Base-by-base conservation (phyloP, 1,284 basidiomycete genomes). In the Melanopsichium pennsylvanicum region DNA sequence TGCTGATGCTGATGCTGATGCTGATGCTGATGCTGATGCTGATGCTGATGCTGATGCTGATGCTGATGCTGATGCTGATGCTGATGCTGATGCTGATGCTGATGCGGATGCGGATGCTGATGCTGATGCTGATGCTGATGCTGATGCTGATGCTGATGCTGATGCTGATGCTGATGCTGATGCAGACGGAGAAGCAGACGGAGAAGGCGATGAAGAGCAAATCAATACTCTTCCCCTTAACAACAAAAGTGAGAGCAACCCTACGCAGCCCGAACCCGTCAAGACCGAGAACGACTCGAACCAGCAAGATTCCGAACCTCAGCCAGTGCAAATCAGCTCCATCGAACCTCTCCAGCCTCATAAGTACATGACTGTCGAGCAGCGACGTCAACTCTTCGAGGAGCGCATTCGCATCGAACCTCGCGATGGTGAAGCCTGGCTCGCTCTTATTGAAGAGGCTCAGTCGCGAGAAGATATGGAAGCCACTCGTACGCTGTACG, bases 401-500 rank as follows among this genome's bases (percentile, higher is more conserved):
- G 67, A 61, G 1, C 62, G 80, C 36, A 66, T 83, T 21, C 79
- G 84, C 68, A 83, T 85, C 68, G 84, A 86, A 57, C 85, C 86
- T 18, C 85, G 87, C 75, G 86, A 90, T 72, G 86, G 87, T 21
- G 86, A 88, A 46, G 84, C 84, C 10, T 91, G 90, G 89, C 83
- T 87, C 75, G 85, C 84, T 66, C 83, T 91, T 7, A 83, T 91
- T 54, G 85, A 86, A 26, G 81, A 88, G 40, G 89, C 88, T 32
- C 88, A 89, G 81, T 83, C 84, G 34, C 87, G 86, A 18, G 87
- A 86, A 34, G 87, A 90, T 67, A 84, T 88, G 64, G 86, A 88
- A 38, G 87, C 85, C 75, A 86, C 90, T 57, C 86, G 88, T 63
- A 84, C 86, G 48, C 85, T 88, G 2, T 92, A 90, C 82, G 89